Percentiles rank a stretch among this genome's conserved stretches.
These are phyloP conservation scores for Pelargonium australe DNA, from an alignment of 441 rosid species.

Conservation along the genomic window DNA sequence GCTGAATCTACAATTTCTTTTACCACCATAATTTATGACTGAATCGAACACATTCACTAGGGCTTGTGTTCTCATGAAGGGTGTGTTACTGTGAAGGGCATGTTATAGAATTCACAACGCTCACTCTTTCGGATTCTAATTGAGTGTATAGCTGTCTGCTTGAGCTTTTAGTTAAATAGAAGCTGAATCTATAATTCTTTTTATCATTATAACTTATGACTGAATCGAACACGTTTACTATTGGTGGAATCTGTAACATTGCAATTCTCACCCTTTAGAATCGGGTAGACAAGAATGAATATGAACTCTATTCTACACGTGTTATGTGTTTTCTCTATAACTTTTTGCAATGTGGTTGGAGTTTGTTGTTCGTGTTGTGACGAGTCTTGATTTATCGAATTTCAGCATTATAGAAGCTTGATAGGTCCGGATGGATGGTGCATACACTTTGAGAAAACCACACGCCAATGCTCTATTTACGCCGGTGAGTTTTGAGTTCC, in stretches of 20 bases:
- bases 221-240: not conserved
- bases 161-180: no score
- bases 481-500: conserved; percentile 29
- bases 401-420: conserved; percentile 66
- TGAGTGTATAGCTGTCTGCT: no score
- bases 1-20: no score
- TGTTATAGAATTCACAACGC: no score
- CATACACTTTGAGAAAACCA: conserved; percentile 50
- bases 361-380: not conserved
- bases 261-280: not conserved
- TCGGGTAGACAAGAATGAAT: no score
- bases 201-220: not conserved
- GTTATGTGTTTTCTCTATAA: not conserved
- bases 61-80: no score
- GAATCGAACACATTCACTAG: no score
- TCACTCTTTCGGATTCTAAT: no score
- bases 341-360: not conserved
- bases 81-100: no score
- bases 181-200: not conserved
- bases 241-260: not conserved
- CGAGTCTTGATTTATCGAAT: not conserved
- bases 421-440: conserved; percentile 85
- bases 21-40: no score
- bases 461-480: conserved; percentile 80
- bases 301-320: not conserved